phyloP scores from a whole-genome alignment of 2,329 filamentous ascomycete species.

The Diaporthe citri region DNA sequence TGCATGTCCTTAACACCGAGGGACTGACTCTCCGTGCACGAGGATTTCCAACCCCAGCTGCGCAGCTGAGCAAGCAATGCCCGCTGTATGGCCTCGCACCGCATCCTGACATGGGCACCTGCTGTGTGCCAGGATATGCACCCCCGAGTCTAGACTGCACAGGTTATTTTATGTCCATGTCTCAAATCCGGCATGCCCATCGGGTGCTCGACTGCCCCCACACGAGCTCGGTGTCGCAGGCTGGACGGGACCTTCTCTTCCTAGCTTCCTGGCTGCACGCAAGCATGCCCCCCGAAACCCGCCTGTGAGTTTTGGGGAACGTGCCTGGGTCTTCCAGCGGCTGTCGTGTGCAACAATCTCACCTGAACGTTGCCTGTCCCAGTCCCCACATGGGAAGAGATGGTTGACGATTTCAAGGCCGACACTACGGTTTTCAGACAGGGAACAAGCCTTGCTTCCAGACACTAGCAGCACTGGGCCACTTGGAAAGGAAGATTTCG shows the following conservation, averaged over 20 bases:
- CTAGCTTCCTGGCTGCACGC: slow-evolving; percentile 7
- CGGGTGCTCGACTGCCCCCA: slow-evolving; percentile 24
- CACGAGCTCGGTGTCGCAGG: slow-evolving; percentile 17
- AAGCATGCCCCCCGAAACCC: slow-evolving; percentile 20
- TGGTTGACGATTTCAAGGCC: slow-evolving; percentile 1
- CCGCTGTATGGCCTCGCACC: slow-evolving; percentile 6
- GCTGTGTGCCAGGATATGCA: slow-evolving; percentile 26
- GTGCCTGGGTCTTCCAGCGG: slow-evolving; percentile 23
- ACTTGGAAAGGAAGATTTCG: slow-evolving; percentile 16
- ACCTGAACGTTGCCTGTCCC: slow-evolving; percentile 26
- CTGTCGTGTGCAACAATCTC: slow-evolving; percentile 21
- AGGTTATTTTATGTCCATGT: slow-evolving; percentile 10
- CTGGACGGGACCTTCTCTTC: slow-evolving; percentile 5
- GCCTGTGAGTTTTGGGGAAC: neutral
- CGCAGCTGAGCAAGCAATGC: slow-evolving; percentile 9
- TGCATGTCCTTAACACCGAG: slow-evolving; percentile 19
- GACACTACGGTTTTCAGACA: slow-evolving; percentile 22
- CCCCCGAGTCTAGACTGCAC: slow-evolving; percentile 7
- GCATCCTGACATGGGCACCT: slow-evolving; percentile 19
- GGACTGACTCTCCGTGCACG: slow-evolving; percentile 14
- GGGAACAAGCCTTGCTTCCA: slow-evolving; percentile 36
- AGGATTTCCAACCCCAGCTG: slow-evolving; percentile 8
- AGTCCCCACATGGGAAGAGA: slow-evolving; percentile 1
- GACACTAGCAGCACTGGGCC: slow-evolving; percentile 29
- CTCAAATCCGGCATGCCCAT: slow-evolving; percentile 7